Evolutionary conservation across 2,329 filamentous ascomycete species (phyloP).

Genomic region (Fusarium subtropicale): DNA sequence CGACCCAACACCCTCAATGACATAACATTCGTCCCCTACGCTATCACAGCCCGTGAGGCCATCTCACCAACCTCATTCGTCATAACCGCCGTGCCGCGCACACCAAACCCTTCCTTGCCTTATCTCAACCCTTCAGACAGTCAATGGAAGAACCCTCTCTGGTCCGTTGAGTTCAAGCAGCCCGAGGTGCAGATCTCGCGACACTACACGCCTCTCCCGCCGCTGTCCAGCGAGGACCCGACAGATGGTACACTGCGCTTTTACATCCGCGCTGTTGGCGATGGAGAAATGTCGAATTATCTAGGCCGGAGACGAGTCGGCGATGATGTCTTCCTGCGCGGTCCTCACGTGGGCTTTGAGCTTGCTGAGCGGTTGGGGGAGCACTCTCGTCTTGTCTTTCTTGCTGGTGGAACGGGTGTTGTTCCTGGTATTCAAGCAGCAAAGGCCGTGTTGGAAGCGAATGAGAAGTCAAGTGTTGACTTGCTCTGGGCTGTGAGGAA

Average conservation of each 20-base stretch:
- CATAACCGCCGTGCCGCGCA: conserved; percentile 68
- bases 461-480: conserved; percentile 60
- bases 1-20: conserved; percentile 62
- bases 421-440: conserved; percentile 88
- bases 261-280: conserved; percentile 79
- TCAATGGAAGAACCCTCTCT: conserved; percentile 69
- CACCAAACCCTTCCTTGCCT: conserved; percentile 45
- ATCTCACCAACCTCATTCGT: conserved; percentile 77
- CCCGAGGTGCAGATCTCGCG: conserved; percentile 92
- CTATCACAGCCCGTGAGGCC: conserved; percentile 68
- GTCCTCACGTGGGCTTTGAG: conserved; percentile 78
- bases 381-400: conserved; percentile 72
- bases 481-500: conserved; percentile 85
- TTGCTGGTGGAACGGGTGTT: conserved; percentile 93
- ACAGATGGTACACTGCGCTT: conserved; percentile 70
- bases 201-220: conserved; percentile 89
- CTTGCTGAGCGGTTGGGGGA: conserved; percentile 52
- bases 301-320: conserved; percentile 73
- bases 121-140: conserved; percentile 41
- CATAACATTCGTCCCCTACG: conserved; percentile 73
- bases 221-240: conserved; percentile 48
- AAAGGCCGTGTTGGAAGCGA: conserved; percentile 65
- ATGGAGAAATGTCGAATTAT: conserved; percentile 89
- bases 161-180: conserved; percentile 94
- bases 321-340: conserved; percentile 78